These are phyloP conservation scores for Debaryomyces sp. DNA, from an alignment of 1,139 yeast genomes.

Conservation along the genomic window DNA sequence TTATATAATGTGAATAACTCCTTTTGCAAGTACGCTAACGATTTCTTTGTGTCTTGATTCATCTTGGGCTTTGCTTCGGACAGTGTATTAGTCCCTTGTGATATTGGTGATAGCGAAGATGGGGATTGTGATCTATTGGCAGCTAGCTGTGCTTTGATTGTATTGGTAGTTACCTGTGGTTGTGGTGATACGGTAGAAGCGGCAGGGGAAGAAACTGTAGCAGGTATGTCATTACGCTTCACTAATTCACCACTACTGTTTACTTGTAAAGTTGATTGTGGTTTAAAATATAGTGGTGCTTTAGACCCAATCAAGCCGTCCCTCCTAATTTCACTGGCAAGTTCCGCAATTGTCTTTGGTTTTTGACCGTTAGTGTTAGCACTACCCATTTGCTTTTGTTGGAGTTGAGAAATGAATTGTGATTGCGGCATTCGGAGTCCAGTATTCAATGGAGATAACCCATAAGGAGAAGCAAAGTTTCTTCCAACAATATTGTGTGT, in stretches of 20 bases:
- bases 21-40: slow-evolving; percentile 68
- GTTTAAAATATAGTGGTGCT: slow-evolving; percentile 40
- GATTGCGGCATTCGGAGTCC: slow-evolving; percentile 23
- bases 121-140: slow-evolving; percentile 47
- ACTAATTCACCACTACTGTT: slow-evolving; percentile 13
- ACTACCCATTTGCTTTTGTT: slow-evolving; percentile 20
- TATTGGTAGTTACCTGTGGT: slow-evolving; percentile 17
- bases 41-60: slow-evolving; percentile 62
- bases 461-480: slow-evolving; percentile 29
- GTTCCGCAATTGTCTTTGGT: slow-evolving; percentile 56
- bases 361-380: slow-evolving; percentile 24
- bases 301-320: slow-evolving; percentile 33
- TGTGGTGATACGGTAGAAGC: slow-evolving; percentile 3
- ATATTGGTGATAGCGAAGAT: slow-evolving; percentile 11
- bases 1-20: slow-evolving; percentile 71
- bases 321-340: slow-evolving; percentile 56
- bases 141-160: slow-evolving; percentile 56
- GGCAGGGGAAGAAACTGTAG: slow-evolving; percentile 9
- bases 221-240: slow-evolving; percentile 11
- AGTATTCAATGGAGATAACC: slow-evolving; percentile 19
- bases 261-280: slow-evolving; percentile 19
- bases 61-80: slow-evolving; percentile 18
- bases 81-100: slow-evolving; percentile 13
- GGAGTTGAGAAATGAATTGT: slow-evolving; percentile 28
- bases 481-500: slow-evolving; percentile 31